Conservation (phyloP, 371 early-diverging fungal genomes). For the Cokeromyces recurvatus region DNA sequence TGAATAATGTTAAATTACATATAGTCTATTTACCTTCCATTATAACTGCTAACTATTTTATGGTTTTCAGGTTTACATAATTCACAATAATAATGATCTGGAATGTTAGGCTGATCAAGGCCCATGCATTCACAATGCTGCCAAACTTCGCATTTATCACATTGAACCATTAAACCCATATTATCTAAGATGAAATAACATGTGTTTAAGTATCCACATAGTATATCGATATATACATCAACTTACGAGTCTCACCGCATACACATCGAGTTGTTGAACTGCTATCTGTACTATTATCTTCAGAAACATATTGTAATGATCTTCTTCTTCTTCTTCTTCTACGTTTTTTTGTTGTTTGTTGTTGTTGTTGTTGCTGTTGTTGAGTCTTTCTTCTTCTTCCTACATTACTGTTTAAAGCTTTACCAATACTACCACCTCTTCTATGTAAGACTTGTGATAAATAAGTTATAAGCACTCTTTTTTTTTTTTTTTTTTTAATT, state of each 20-base stretch:
- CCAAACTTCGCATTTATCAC: constrained; percentile 86
- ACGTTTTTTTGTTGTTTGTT: no score
- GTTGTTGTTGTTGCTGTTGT: neutral
- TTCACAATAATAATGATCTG: constrained; percentile 85
- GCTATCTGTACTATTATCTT: constrained; percentile 39
- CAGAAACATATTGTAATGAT: constrained; percentile 28
- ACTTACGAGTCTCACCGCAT: constrained; percentile 65
- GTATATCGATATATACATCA: neutral
- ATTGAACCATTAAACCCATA: constrained; percentile 81
- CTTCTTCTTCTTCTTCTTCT: constrained; percentile 5
- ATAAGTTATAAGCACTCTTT: no score
- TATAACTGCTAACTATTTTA: constrained; percentile 5
- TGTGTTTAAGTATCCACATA: neutral
- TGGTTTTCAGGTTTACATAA: constrained; percentile 51
- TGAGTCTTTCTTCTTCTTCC: constrained; percentile 3
- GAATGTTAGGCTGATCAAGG: constrained; percentile 61
- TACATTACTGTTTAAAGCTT: neutral
- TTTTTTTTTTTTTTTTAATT: no score
- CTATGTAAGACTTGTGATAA: constrained; percentile 5
- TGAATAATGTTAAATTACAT: neutral
- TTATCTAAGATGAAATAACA: constrained; percentile 14
- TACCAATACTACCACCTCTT: constrained; percentile 6
- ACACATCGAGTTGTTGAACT: constrained; percentile 74
- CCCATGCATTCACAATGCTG: constrained; percentile 86
- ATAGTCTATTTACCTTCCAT: constrained; percentile 21